Evolutionary conservation across 2,329 filamentous ascomycete species (phyloP).

Genomic region (Aspergillus japonicus): DNA sequence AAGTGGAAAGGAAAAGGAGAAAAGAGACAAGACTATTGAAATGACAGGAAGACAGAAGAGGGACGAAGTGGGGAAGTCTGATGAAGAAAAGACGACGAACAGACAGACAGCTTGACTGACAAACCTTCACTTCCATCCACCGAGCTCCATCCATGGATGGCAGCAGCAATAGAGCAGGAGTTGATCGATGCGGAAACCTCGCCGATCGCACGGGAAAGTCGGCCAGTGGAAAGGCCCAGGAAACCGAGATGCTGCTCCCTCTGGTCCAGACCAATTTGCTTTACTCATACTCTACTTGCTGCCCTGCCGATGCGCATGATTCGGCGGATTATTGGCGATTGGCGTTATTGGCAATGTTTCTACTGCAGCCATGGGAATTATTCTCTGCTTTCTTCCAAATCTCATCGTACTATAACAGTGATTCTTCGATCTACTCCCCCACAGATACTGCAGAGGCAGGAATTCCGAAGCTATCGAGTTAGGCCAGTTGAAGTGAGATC

Average conservation of each 20-base stretch:
- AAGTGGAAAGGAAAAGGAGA: constrained; percentile 11
- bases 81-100: background rate
- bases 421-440: background rate
- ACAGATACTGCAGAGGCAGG: background rate
- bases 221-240: constrained; percentile 1
- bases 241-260: background rate
- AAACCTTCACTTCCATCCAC: background rate
- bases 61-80: constrained; percentile 7
- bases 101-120: background rate
- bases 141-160: constrained; percentile 1
- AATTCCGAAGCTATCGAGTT: background rate
- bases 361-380: too few relatives aligned
- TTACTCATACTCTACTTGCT: background rate
- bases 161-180: background rate
- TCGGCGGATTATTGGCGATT: background rate
- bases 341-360: background rate
- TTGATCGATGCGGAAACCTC: constrained; percentile 6
- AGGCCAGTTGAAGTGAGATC: background rate
- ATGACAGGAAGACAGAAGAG: constrained; percentile 8
- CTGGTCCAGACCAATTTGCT: constrained; percentile 4
- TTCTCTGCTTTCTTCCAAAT: background rate
- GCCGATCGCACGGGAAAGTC: constrained; percentile 13
- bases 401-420: background rate
- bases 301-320: background rate
- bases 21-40: constrained; percentile 7